These are phyloP conservation scores for Atkinsonella hypoxylon DNA, from an alignment of 2,329 filamentous ascomycete species.

Conservation along the genomic window DNA sequence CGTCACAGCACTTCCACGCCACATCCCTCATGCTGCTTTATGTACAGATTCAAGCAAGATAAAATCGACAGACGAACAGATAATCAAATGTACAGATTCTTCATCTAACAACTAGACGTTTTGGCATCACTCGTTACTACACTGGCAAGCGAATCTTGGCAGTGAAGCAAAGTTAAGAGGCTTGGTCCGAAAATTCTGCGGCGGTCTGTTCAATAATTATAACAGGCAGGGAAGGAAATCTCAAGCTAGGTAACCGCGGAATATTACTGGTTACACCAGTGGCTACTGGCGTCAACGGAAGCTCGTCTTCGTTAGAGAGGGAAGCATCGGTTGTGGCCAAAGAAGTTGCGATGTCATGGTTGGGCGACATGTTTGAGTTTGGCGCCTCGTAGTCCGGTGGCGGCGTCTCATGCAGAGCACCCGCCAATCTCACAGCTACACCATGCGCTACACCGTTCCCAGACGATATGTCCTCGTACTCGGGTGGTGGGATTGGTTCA, in stretches of 20 bases:
- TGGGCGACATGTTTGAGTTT: not conserved
- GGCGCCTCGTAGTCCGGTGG: constrained; percentile 35
- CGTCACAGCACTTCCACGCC: not conserved
- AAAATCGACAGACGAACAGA: not conserved
- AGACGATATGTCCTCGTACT: constrained; percentile 39
- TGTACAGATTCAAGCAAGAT: not conserved
- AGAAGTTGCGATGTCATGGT: not conserved
- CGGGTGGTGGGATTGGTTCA: constrained; percentile 37
- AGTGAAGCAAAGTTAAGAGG: not conserved
- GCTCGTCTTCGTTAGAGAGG: not conserved
- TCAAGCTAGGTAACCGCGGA: not conserved
- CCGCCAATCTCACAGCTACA: constrained; percentile 24
- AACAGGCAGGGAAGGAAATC: not conserved
- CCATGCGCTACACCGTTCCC: constrained; percentile 25
- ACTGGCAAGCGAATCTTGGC: not conserved
- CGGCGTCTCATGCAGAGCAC: constrained; percentile 32
- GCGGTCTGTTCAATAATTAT: not conserved
- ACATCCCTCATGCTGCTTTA: not conserved
- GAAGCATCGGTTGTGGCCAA: too few species aligned
- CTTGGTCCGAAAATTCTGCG: not conserved
- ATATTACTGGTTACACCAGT: not conserved
- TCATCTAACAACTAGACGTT: not conserved
- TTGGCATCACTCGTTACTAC: not conserved
- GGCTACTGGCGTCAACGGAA: not conserved
- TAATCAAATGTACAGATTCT: not conserved